Evolutionary conservation across 352 stramenopile species (phyloP).

Genomic region (Vaucheria bursata): DNA sequence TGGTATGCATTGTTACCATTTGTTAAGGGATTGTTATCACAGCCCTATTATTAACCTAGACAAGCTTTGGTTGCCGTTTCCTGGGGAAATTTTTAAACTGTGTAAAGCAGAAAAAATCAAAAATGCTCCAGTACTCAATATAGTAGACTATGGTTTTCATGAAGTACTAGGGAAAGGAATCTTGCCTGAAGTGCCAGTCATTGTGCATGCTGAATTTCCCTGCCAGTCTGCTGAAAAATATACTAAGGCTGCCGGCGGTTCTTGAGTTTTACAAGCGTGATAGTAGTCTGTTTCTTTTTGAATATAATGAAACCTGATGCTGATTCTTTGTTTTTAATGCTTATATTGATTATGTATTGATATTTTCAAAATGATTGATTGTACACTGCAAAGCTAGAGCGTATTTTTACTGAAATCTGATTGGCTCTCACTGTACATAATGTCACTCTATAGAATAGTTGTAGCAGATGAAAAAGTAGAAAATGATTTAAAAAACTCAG

Average conservation of each 20-base stretch:
- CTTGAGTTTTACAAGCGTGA: constrained; percentile 93
- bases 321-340: no score
- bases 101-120: constrained; percentile 78
- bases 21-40: constrained; percentile 89
- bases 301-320: no score
- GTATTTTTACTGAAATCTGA: no score
- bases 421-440: no score
- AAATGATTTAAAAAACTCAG: no score
- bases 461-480: no score
- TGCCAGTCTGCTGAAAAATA: constrained; percentile 94
- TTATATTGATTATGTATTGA: no score
- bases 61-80: constrained; percentile 96
- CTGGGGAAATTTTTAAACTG: constrained; percentile 91
- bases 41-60: constrained; percentile 98
- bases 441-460: no score
- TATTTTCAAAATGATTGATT: no score
- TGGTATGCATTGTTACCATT: constrained; percentile 99
- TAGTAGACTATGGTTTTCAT: constrained; percentile 80
- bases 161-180: constrained; percentile 99
- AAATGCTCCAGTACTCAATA: constrained; percentile 83
- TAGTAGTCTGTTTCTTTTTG: no score
- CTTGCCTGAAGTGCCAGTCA: constrained; percentile 88
- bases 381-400: no score
- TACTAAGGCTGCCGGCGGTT: constrained; percentile 96
- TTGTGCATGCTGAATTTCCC: constrained; percentile 99